phyloP scores from a whole-genome alignment of 75 land plant genomes.

The Gnetum montanum region DNA sequence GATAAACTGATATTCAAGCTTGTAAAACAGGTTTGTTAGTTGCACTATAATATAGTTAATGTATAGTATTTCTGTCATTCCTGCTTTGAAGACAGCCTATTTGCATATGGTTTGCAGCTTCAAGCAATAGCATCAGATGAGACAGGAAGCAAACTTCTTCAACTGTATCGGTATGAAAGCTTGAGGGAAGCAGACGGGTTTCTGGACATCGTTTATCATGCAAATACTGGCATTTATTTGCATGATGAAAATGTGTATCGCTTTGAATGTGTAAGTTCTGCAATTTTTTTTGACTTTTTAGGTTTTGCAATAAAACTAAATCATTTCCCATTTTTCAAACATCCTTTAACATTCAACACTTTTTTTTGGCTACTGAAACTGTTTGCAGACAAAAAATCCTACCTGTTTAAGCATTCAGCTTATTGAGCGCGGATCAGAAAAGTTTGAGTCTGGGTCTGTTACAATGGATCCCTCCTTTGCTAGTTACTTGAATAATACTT shows the following conservation, averaged over 20 bases:
- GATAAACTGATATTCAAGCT: conserved; percentile 87
- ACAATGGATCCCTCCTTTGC: conserved; percentile 71
- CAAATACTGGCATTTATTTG: conserved; percentile 74
- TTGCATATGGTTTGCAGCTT: conserved; percentile 44
- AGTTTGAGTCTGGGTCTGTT: conserved; percentile 73
- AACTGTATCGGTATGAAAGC: conserved; percentile 77
- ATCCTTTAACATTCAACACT: too few relatives aligned
- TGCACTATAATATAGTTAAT: background rate
- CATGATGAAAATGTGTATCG: conserved; percentile 85
- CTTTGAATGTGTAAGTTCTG: conserved; percentile 65
- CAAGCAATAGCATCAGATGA: conserved; percentile 80
- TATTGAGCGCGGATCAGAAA: conserved; percentile 68
- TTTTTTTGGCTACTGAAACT: too few relatives aligned
- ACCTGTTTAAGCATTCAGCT: conserved; percentile 59
- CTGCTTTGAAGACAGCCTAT: background rate
- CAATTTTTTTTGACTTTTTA: conserved; percentile 11
- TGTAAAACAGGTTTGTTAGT: conserved; percentile 71
- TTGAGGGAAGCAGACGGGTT: conserved; percentile 52
- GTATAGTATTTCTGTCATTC: background rate
- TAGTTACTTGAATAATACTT: conserved; percentile 55
- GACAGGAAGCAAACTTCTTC: conserved; percentile 67
- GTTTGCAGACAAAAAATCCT: conserved; percentile 42
- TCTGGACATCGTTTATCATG: conserved; percentile 75
- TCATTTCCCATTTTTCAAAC: too few relatives aligned
- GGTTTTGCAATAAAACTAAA: too few relatives aligned